Evolutionary conservation across 2,329 filamentous ascomycete genomes (phyloP).

Genomic region (Cladosporium austrohemisphaericum): DNA sequence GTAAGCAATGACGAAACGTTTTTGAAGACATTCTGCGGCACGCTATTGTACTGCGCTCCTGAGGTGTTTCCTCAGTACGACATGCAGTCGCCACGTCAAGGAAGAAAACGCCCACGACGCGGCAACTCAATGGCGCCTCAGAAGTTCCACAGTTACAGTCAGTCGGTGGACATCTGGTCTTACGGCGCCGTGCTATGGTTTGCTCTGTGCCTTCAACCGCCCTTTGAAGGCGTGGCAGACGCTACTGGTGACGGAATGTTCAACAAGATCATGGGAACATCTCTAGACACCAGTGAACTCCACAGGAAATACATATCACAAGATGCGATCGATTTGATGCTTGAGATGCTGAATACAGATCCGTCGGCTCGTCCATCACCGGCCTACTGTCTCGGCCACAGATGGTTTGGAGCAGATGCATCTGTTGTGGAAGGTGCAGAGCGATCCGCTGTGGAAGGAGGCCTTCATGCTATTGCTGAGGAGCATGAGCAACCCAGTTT

Average conservation of each 20-base stretch:
- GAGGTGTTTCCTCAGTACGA: slow-evolving; percentile 87
- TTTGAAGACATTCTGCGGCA: slow-evolving; percentile 93
- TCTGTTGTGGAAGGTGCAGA: slow-evolving; percentile 29
- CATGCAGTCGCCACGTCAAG: slow-evolving; percentile 57
- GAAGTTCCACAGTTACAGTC: slow-evolving; percentile 67
- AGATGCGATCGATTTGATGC: slow-evolving; percentile 68
- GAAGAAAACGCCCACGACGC: slow-evolving; percentile 57
- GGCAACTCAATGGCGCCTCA: slow-evolving; percentile 36
- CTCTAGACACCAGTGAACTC: slow-evolving; percentile 65
- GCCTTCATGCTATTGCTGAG: slow-evolving; percentile 47
- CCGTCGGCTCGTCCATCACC: slow-evolving; percentile 75
- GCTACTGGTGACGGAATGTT: slow-evolving; percentile 76
- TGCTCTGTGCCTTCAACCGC: slow-evolving; percentile 72
- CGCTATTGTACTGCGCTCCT: slow-evolving; percentile 89
- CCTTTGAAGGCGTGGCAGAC: slow-evolving; percentile 74
- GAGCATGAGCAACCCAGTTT: slow-evolving; percentile 51
- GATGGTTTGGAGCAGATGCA: slow-evolving; percentile 63
- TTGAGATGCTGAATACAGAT: slow-evolving; percentile 74
- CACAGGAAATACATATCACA: slow-evolving; percentile 57
- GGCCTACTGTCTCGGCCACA: slow-evolving; percentile 63
- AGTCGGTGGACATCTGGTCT: slow-evolving; percentile 95
- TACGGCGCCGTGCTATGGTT: slow-evolving; percentile 89
- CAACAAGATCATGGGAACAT: slow-evolving; percentile 77
- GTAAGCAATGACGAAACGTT: slow-evolving; percentile 82
- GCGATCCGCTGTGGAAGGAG: slow-evolving; percentile 11